Evolutionary conservation across 768 basidiomycete genomes (phyloP).

Genomic region (Trametes cingulata): DNA sequence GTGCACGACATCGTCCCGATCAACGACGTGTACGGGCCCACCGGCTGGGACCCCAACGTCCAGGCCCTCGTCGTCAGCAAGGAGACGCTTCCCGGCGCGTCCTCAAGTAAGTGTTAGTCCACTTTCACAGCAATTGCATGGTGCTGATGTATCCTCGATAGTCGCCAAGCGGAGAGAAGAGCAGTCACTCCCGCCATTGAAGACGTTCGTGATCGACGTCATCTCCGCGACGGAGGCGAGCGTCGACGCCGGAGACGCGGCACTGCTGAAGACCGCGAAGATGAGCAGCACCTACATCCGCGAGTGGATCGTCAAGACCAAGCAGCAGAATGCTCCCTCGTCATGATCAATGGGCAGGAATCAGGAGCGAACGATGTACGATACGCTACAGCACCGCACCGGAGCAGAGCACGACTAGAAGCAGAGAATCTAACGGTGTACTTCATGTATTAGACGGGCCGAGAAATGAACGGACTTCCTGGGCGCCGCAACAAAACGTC

Average conservation of each 20-base stretch:
- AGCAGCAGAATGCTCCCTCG: not conserved
- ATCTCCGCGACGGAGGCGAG: conserved; percentile 68
- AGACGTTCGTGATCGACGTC: conserved; percentile 83
- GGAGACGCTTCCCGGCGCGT: conserved; percentile 81
- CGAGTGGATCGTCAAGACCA: conserved; percentile 66
- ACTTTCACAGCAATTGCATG: not conserved
- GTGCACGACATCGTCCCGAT: conserved; percentile 72
- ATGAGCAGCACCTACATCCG: conserved; percentile 95
- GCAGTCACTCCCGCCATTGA: conserved; percentile 57
- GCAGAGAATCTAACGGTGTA: no score
- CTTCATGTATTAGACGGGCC: no score
- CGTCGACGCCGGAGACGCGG: conserved; percentile 65
- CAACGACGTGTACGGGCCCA: conserved; percentile 88
- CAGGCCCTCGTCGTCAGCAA: conserved; percentile 90
- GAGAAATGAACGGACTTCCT: not conserved
- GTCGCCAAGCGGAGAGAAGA: conserved; percentile 64
- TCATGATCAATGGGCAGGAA: not conserved
- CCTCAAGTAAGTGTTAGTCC: conserved; percentile 56
- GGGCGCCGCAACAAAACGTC: not conserved
- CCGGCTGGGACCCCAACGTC: conserved; percentile 83
- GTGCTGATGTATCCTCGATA: conserved; percentile 31
- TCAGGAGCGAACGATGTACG: not conserved
- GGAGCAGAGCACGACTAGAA: no score
- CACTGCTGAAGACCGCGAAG: conserved; percentile 74
- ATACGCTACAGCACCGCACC: no score